phyloP scores from a whole-genome alignment of 129 eudicot genomes.

The Lactuca saligna region DNA sequence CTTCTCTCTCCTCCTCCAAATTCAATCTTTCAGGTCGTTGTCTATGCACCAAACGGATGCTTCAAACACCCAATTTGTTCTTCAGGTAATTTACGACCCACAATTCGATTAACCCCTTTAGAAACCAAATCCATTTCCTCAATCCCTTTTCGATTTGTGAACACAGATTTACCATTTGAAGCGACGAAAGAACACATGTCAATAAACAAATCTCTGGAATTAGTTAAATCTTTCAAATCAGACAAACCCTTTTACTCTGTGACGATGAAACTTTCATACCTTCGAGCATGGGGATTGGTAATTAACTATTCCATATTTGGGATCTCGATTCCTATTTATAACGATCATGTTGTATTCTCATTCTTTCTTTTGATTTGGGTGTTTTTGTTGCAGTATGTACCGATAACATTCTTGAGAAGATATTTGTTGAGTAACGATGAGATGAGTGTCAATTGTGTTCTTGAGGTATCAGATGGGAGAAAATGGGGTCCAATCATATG shows the following conservation, averaged over 20 bases:
- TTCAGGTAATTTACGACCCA: slow-evolving; percentile 1
- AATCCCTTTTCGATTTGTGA: not conserved
- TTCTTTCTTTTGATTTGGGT: not conserved
- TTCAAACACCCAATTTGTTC: not conserved
- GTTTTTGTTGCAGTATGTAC: not conserved
- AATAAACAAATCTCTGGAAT: not conserved
- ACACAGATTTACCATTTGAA: not conserved
- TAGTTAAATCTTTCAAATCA: slow-evolving; percentile 7
- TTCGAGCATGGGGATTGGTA: slow-evolving; percentile 5
- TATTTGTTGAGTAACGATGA: not conserved
- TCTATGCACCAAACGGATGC: slow-evolving; percentile 24
- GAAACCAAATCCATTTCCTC: not conserved
- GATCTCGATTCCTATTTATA: not conserved
- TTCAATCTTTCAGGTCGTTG: not conserved
- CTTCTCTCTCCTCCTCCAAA: slow-evolving; percentile 9
- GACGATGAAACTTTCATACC: slow-evolving; percentile 4
- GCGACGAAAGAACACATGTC: not conserved
- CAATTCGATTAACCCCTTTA: not conserved
- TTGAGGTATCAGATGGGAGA: not conserved
- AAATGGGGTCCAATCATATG: slow-evolving; percentile 29
- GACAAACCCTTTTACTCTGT: not conserved
- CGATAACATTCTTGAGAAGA: not conserved
- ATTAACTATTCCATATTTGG: not conserved
- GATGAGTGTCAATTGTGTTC: not conserved
- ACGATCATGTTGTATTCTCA: not conserved